phyloP scores from a whole-genome alignment of 768 basidiomycete genomes.

The Hygrocybe coccinea region DNA sequence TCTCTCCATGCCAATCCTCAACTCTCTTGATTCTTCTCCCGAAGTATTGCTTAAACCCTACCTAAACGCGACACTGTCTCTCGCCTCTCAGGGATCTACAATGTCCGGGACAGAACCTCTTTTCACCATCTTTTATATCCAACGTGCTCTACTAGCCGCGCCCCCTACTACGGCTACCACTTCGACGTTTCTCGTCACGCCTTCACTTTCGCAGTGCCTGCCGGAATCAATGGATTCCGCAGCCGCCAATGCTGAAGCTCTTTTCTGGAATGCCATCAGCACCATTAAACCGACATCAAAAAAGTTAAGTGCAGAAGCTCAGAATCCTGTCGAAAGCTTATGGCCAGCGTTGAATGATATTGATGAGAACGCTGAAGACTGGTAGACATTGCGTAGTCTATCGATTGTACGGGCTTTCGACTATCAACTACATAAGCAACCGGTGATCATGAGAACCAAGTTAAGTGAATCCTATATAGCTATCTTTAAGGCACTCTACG shows the following conservation, averaged over 20 bases:
- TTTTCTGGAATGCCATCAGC: conserved; percentile 46
- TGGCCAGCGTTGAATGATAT: conserved; percentile 39
- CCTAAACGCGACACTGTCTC: conserved; percentile 42
- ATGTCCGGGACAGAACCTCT: conserved; percentile 31
- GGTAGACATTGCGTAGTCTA: no score
- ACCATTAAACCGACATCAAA: conserved; percentile 16
- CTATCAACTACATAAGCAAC: no score
- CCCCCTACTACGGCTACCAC: conserved; percentile 26
- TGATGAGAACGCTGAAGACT: conserved; percentile 18
- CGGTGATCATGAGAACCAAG: no score
- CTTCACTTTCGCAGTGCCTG: conserved; percentile 32
- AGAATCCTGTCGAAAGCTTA: conserved; percentile 16
- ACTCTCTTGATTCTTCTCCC: conserved; percentile 22
- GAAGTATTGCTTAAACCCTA: conserved; percentile 53
- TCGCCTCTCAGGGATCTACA: conserved; percentile 20
- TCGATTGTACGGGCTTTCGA: no score
- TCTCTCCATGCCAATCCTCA: conserved; percentile 39
- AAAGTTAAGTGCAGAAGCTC: neutral
- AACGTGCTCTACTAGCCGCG: conserved; percentile 27
- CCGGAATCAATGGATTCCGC: conserved; percentile 55
- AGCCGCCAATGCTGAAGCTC: conserved; percentile 51
- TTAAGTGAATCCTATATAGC: no score
- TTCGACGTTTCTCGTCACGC: conserved; percentile 22
- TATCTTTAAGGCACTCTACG: no score
- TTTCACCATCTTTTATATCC: conserved; percentile 54